phyloP scores from a whole-genome alignment of 1,139 yeast genomes.

The Candida labiduridarum region DNA sequence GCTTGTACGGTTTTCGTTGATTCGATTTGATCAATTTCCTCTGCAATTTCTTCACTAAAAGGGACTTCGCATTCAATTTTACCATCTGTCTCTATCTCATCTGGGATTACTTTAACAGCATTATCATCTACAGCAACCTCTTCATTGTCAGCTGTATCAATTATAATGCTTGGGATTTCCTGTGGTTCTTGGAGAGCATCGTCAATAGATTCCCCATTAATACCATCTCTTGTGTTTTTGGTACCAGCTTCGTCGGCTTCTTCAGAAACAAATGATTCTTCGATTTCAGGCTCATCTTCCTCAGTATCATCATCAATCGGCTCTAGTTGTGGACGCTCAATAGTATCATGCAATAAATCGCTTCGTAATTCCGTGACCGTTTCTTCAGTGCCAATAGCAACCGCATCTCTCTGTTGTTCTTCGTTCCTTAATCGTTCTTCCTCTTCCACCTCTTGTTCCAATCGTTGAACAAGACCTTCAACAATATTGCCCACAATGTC shows the following conservation, averaged over 20 bases:
- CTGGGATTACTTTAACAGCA: constrained; percentile 1
- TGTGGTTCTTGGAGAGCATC: neutral
- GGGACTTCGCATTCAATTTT: constrained; percentile 12
- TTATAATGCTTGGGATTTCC: neutral
- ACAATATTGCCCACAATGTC: neutral
- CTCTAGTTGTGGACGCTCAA: constrained; percentile 3
- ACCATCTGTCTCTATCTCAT: constrained; percentile 12
- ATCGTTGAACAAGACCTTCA: neutral
- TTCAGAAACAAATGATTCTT: neutral
- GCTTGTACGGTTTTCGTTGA: neutral
- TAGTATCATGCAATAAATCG: neutral
- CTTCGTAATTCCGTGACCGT: neutral
- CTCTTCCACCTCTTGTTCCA: neutral
- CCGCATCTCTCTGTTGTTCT: neutral
- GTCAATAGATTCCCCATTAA: neutral
- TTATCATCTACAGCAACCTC: neutral
- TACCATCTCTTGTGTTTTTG: no score
- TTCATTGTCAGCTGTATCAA: neutral
- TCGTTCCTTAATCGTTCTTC: neutral
- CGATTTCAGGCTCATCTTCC: neutral
- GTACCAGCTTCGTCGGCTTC: neutral
- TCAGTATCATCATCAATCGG: neutral
- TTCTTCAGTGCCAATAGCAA: neutral
- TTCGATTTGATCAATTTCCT: neutral
- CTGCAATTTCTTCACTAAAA: neutral